phyloP scores from a whole-genome alignment of 352 stramenopile species.

The Aphanomyces euteiches region DNA sequence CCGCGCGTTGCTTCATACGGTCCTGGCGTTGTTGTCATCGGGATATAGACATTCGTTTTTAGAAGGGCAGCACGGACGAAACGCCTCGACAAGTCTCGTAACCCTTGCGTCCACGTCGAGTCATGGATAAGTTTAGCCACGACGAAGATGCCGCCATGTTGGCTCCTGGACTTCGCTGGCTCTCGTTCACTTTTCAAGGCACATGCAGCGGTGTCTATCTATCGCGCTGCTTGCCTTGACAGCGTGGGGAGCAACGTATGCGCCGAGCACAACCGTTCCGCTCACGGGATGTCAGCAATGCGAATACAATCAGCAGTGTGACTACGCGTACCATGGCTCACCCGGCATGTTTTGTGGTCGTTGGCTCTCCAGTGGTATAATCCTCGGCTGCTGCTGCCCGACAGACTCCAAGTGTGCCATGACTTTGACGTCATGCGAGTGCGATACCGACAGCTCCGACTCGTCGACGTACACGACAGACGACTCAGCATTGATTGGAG shows the following conservation, averaged over 20 bases:
- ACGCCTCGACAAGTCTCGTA: too few species aligned
- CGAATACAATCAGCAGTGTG: neutral
- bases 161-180: too few species aligned
- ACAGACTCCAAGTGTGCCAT: constrained; percentile 6
- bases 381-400: constrained; percentile 8
- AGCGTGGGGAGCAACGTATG: neutral
- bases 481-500: neutral
- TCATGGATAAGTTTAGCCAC: too few species aligned
- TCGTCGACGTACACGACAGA: neutral
- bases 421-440: neutral
- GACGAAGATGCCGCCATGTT: too few species aligned
- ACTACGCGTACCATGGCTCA: neutral
- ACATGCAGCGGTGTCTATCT: too few species aligned
- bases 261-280: neutral
- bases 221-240: neutral
- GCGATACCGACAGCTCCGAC: neutral
- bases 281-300: constrained; percentile 18
- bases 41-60: too few species aligned
- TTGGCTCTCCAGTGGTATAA: neutral
- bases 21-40: neutral
- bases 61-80: too few species aligned
- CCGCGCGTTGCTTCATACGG: neutral
- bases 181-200: too few species aligned
- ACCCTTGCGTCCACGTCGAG: too few species aligned
- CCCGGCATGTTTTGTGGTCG: constrained; percentile 12